These are phyloP conservation scores for Physcomitrellopsis africana DNA, from an alignment of 225 moss, liverwort and hornwort species.

Conservation along the genomic window DNA sequence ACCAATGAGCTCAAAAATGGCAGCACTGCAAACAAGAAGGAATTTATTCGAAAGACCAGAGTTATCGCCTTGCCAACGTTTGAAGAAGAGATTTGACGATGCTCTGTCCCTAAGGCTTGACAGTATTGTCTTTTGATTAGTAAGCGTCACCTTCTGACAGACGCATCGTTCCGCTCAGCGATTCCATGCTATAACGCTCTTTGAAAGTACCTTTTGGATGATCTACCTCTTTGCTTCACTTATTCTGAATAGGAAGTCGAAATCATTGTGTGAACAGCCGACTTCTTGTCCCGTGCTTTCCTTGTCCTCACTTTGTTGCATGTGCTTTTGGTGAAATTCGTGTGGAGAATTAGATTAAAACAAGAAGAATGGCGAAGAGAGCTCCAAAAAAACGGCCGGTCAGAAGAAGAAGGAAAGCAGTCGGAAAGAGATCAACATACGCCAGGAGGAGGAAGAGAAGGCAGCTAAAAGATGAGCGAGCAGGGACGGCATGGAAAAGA, in stretches of 20 bases:
- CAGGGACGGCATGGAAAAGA: neutral
- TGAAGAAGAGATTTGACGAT: neutral
- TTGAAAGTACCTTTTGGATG: neutral
- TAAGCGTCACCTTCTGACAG: neutral
- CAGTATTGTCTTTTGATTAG: neutral
- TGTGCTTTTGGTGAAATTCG: neutral
- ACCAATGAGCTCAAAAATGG: neutral
- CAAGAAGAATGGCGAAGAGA: constrained; percentile 32
- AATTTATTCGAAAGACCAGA: too few species aligned
- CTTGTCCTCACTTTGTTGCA: neutral
- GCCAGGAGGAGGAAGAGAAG: constrained; percentile 34
- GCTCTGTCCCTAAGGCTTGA: neutral
- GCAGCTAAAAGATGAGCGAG: constrained; percentile 22
- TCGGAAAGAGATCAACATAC: constrained; percentile 20
- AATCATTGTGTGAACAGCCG: neutral
- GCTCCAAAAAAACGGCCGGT: neutral
- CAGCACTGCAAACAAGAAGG: too few species aligned
- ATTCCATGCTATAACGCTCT: neutral
- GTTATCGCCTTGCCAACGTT: neutral
- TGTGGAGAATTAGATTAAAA: too few species aligned
- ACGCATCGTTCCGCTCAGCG: neutral
- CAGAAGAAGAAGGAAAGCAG: constrained; percentile 5
- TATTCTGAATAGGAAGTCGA: neutral
- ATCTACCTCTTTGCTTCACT: neutral
- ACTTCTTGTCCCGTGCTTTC: neutral